Base-by-base conservation (phyloP, 1,139 yeast genomes). In the Candida tunisiensis region DNA sequence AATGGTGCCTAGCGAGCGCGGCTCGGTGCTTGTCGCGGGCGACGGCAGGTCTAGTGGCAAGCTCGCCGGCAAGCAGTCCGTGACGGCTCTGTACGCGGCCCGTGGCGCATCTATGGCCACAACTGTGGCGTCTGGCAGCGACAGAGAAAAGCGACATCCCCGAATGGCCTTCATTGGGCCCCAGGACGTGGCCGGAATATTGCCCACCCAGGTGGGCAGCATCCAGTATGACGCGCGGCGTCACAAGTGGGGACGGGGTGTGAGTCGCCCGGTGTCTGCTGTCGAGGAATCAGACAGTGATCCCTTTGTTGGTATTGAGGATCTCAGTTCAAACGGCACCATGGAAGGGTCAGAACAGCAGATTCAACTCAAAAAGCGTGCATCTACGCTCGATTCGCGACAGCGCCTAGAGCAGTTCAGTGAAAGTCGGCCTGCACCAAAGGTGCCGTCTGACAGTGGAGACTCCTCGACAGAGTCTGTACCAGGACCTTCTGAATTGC, bases 291-390 rank as follows among this genome's bases (percentile, higher is more conserved):
- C 21, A 5, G 38, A 39, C 3, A 31, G 32, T 3, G 42, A 39
- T 19, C 39, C 38, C 10, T 44, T 45, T 32, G 40, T 37, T n/a
- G 49, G 43, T 3, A 44, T 45, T 25, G 48, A 43, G 2, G 49
- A 45, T 28, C 34, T 41, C 8, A n/a, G n/a, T n/a, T n/a, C n/a
- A n/a, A n/a, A n/a, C n/a, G n/a, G n/a, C n/a, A n/a, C n/a, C n/a
- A n/a, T n/a, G n/a, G n/a, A n/a, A n/a, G n/a, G n/a, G n/a, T n/a
- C n/a, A n/a, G n/a, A n/a, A n/a, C n/a, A n/a, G n/a, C n/a, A n/a
- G n/a, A n/a, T n/a, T n/a, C n/a, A n/a, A n/a, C n/a, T n/a, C n/a
- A n/a, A n/a, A n/a, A n/a, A n/a, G n/a, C n/a, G n/a, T n/a, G n/a
- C n/a, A n/a, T n/a, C n/a, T n/a, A n/a, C n/a, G n/a, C n/a, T n/a